Evolutionary conservation across 2,329 filamentous ascomycete species (phyloP).

Genomic region (Esteya vermicola): DNA sequence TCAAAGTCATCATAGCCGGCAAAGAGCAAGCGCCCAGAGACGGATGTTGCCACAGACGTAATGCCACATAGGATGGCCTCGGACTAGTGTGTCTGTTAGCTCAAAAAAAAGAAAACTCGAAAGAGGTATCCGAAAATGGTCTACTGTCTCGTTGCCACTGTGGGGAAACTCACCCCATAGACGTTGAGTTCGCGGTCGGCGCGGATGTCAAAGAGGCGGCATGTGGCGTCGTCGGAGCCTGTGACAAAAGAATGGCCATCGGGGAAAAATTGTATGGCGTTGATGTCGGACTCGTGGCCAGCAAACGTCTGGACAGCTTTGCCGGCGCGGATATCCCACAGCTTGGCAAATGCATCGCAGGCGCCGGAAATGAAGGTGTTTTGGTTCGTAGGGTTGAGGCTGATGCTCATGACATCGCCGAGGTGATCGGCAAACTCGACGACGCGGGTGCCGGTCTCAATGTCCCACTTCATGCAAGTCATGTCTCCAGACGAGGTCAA

Average conservation of each 20-base stretch:
- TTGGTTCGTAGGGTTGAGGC: conserved; percentile 97
- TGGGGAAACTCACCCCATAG: conserved; percentile 41
- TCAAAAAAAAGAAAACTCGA: too few species aligned
- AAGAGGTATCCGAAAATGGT: too few species aligned
- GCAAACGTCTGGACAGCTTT: conserved; percentile 98
- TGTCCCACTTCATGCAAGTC: conserved; percentile 99
- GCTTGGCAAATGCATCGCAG: conserved; percentile 94
- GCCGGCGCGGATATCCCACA: conserved; percentile 97
- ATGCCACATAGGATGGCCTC: conserved; percentile 96
- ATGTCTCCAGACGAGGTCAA: conserved; percentile 97
- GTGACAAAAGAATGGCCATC: conserved; percentile 98
- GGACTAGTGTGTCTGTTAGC: conserved; percentile 43
- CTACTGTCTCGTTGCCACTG: neutral
- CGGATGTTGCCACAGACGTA: conserved; percentile 94
- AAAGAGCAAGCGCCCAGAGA: conserved; percentile 87
- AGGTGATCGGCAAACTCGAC: conserved; percentile 97
- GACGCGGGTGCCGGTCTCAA: conserved; percentile 92
- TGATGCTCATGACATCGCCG: conserved; percentile 99
- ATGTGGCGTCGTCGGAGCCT: conserved; percentile 93
- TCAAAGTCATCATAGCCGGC: conserved; percentile 98
- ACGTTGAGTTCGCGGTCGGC: conserved; percentile 69
- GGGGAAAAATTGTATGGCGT: conserved; percentile 98
- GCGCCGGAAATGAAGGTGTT: conserved; percentile 99
- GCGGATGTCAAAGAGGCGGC: conserved; percentile 92
- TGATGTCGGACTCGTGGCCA: conserved; percentile 97